phyloP scores from a whole-genome alignment of 768 basidiomycete genomes.

The Neoboletus magnificus region DNA sequence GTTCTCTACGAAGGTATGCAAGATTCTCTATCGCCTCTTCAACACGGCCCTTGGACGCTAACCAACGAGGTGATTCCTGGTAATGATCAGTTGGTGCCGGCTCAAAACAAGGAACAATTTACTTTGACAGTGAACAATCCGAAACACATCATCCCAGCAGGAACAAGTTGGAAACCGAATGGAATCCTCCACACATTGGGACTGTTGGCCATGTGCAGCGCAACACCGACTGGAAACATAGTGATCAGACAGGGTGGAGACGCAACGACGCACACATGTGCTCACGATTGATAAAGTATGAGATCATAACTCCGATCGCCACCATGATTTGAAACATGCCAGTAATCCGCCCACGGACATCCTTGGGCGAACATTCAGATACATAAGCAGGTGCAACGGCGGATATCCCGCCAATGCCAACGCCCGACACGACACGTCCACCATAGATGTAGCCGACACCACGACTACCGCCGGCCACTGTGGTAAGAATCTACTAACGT shows the following conservation, averaged over 20 bases:
- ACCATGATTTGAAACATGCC: constrained; percentile 87
- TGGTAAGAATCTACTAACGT: constrained; percentile 58
- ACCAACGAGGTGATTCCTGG: constrained; percentile 74
- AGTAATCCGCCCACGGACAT: constrained; percentile 81
- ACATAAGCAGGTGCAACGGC: constrained; percentile 86
- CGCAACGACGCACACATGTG: constrained; percentile 3
- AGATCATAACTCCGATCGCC: constrained; percentile 80
- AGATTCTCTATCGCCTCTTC: constrained; percentile 57
- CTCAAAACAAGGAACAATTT: not conserved
- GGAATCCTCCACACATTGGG: constrained; percentile 65
- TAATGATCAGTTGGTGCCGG: constrained; percentile 6
- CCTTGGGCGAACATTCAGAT: constrained; percentile 83
- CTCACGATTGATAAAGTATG: constrained; percentile 78
- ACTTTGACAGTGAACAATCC: constrained; percentile 68
- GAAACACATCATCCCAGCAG: constrained; percentile 64
- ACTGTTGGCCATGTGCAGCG: constrained; percentile 46
- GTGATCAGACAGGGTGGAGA: constrained; percentile 2
- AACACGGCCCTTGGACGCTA: constrained; percentile 58
- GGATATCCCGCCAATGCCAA: constrained; percentile 81
- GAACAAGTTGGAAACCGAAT: constrained; percentile 73
- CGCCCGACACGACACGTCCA: constrained; percentile 75
- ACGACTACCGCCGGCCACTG: constrained; percentile 51
- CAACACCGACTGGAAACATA: constrained; percentile 50
- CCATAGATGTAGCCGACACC: constrained; percentile 72
- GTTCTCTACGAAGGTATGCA: constrained; percentile 57